A percentile compares a stretch with the other conserved stretches of the same genome.
Conservation (phyloP, 805 yeast genomes). For the Yarrowia hollandica region DNA sequence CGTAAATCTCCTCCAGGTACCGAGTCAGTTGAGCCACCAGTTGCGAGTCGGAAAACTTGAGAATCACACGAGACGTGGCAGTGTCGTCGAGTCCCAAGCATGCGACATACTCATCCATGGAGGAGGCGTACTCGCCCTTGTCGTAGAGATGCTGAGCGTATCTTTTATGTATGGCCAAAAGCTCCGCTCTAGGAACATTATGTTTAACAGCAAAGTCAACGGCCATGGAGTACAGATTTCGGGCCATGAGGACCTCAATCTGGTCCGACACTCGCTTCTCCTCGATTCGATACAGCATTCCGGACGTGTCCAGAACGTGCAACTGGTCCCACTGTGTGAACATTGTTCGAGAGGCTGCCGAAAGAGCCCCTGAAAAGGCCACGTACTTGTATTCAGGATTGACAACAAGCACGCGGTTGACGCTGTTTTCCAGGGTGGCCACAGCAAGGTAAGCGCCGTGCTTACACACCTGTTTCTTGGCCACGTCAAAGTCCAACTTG, state of each 20-base stretch:
- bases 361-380: slow-evolving; percentile 66
- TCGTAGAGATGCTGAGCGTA: slow-evolving; percentile 75
- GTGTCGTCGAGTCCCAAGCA: slow-evolving; percentile 45
- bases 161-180: slow-evolving; percentile 49
- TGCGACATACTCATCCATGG: slow-evolving; percentile 72
- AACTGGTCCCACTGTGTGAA: slow-evolving; percentile 59
- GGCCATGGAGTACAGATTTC: slow-evolving; percentile 73
- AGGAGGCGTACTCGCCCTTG: slow-evolving; percentile 63
- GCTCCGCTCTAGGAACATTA: slow-evolving; percentile 40
- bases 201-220: slow-evolving; percentile 57
- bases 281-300: slow-evolving; percentile 63
- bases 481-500: slow-evolving; percentile 51
- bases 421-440: slow-evolving; percentile 49
- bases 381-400: slow-evolving; percentile 71
- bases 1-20: slow-evolving; percentile 63
- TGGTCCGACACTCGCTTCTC: slow-evolving; percentile 70
- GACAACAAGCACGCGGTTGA: slow-evolving; percentile 55
- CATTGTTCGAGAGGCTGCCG: slow-evolving; percentile 60
- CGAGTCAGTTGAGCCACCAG: slow-evolving; percentile 63
- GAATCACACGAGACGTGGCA: slow-evolving; percentile 68
- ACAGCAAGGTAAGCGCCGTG: slow-evolving; percentile 58
- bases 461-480: slow-evolving; percentile 54
- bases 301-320: slow-evolving; percentile 70
- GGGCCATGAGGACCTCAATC: slow-evolving; percentile 63
- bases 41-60: slow-evolving; percentile 75